phyloP scores from a whole-genome alignment of 208 protist genomes.

The Leptomonas pyrrhocoris region DNA sequence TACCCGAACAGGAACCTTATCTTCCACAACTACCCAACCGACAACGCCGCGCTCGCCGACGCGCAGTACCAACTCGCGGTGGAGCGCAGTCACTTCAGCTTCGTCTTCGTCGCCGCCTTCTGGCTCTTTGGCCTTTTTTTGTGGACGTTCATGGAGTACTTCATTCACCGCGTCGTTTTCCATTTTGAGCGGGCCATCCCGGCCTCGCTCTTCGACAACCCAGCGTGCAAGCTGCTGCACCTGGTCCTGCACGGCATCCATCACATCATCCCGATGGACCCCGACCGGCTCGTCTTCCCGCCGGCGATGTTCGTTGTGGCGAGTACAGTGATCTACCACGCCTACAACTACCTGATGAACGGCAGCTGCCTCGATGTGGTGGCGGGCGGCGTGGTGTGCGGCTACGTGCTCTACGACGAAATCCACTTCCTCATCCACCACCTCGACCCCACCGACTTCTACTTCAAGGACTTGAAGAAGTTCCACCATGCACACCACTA shows the following conservation, averaged over 20 bases:
- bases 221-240: slow-evolving; percentile 45
- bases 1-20: slow-evolving; percentile 49
- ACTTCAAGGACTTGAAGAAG: slow-evolving; percentile 58
- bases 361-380: slow-evolving; percentile 53
- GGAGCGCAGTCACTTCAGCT: slow-evolving; percentile 31
- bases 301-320: slow-evolving; percentile 46
- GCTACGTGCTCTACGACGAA: slow-evolving; percentile 52
- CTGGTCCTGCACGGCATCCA: slow-evolving; percentile 57
- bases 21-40: slow-evolving; percentile 41
- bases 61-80: slow-evolving; percentile 33
- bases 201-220: slow-evolving; percentile 34
- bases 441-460: slow-evolving; percentile 39
- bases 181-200: slow-evolving; percentile 47
- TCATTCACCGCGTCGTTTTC: slow-evolving; percentile 52
- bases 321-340: slow-evolving; percentile 40
- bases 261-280: slow-evolving; percentile 68
- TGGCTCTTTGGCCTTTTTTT: slow-evolving; percentile 38
- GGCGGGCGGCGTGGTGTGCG: slow-evolving; percentile 37
- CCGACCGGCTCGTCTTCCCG: slow-evolving; percentile 56
- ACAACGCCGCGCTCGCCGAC: slow-evolving; percentile 22
- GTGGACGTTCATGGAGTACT: slow-evolving; percentile 57
- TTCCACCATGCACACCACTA: slow-evolving; percentile 69
- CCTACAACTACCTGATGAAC: slow-evolving; percentile 27
- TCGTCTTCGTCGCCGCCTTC: slow-evolving; percentile 29
- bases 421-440: slow-evolving; percentile 60